Conservation (phyloP, 306 rosid genomes). For the Spatholobus suberectus region DNA sequence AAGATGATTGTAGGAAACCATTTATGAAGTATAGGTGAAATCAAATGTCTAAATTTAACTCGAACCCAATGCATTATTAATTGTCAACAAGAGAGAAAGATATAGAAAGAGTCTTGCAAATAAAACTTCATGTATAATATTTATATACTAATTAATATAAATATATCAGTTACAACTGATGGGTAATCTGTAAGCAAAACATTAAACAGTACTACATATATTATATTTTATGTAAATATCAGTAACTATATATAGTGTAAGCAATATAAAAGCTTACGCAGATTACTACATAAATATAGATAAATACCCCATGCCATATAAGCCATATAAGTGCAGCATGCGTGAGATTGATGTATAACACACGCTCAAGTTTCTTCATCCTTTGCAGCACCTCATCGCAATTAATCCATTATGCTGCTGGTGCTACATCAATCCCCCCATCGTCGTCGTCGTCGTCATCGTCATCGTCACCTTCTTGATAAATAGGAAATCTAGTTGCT, state of each 20-base stretch:
- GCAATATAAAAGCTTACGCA: slow-evolving; percentile 5
- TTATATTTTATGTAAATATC: neutral
- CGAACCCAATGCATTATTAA: neutral
- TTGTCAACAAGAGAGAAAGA: neutral
- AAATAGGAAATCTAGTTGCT: neutral
- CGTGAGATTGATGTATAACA: neutral
- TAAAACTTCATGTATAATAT: neutral
- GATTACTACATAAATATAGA: neutral
- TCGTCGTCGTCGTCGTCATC: slow-evolving; percentile 51
- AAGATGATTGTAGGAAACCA: neutral
- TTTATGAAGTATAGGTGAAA: neutral
- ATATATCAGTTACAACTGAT: slow-evolving; percentile 26
- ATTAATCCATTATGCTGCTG: slow-evolving; percentile 45
- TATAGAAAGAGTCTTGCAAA: neutral
- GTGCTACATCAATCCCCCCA: slow-evolving; percentile 49
- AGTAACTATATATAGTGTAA: slow-evolving; percentile 5
- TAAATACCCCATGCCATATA: neutral
- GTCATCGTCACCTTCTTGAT: slow-evolving; percentile 35
- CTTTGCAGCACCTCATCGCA: neutral
- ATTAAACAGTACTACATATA: neutral
- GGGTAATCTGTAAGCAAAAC: neutral
- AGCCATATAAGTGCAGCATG: neutral
- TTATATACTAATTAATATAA: neutral
- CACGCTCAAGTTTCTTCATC: neutral
- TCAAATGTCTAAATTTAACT: neutral